phyloP scores from a whole-genome alignment of 2,329 filamentous ascomycete species.

The Alternaria metachromatica region DNA sequence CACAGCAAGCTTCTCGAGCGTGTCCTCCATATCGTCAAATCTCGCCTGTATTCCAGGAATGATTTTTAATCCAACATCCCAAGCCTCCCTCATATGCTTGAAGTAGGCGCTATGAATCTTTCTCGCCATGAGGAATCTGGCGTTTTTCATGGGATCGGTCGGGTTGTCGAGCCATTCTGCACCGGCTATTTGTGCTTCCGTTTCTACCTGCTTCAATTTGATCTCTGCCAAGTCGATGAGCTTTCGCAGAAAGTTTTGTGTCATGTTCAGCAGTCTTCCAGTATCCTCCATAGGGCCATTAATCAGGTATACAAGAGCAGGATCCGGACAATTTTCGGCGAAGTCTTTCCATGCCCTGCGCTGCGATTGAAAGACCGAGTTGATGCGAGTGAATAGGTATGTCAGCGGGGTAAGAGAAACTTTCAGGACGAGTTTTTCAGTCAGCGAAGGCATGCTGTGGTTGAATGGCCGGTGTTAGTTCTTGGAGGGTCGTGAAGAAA shows the following conservation, averaged over 20 bases:
- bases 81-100: not conserved
- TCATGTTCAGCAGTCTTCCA: not conserved
- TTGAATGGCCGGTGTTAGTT: not conserved
- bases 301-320: not conserved
- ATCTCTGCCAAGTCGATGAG: not conserved
- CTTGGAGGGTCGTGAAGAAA: not conserved
- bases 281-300: not conserved
- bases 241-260: not conserved
- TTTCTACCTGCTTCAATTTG: not conserved
- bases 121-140: not conserved
- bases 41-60: not conserved
- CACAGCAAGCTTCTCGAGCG: not conserved
- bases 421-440: not conserved
- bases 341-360: not conserved
- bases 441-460: not conserved
- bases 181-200: not conserved
- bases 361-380: not conserved
- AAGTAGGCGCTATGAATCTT: not conserved
- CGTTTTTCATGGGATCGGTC: not conserved
- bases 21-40: not conserved
- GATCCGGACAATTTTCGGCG: not conserved
- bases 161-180: not conserved
- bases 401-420: not conserved
- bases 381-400: not conserved
- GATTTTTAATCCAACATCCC: not conserved